phyloP scores from a whole-genome alignment of 768 basidiomycete species.

The Sistotremastrum niveocremeum region DNA sequence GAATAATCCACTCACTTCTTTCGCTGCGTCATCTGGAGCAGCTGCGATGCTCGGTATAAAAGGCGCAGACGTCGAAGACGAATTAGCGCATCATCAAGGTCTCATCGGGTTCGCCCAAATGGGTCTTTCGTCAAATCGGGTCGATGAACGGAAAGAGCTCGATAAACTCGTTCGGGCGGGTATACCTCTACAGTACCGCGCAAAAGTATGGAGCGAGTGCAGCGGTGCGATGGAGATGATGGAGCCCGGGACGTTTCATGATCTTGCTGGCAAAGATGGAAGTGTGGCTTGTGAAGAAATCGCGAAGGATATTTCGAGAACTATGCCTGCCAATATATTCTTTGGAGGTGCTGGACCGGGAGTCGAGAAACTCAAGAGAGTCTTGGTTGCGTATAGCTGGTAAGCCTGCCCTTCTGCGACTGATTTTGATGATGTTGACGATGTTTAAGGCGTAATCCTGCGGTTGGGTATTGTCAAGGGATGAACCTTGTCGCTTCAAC shows the following conservation, averaged over 20 bases:
- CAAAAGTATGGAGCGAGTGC: constrained; percentile 87
- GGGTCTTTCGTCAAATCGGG: constrained; percentile 48
- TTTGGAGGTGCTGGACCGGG: constrained; percentile 96
- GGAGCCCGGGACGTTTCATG: constrained; percentile 83
- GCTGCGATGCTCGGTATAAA: constrained; percentile 60
- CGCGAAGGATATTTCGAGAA: constrained; percentile 88
- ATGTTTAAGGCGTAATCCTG: constrained; percentile 62
- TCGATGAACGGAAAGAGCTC: constrained; percentile 66
- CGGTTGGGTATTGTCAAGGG: constrained; percentile 89
- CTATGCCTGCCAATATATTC: constrained; percentile 91
- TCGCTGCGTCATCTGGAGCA: constrained; percentile 23
- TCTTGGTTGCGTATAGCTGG: constrained; percentile 88
- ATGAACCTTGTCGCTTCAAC: constrained; percentile 97
- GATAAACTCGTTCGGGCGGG: constrained; percentile 70
- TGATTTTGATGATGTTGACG: not conserved
- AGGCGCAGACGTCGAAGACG: constrained; percentile 51
- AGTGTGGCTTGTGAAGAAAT: constrained; percentile 59
- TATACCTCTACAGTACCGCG: constrained; percentile 77
- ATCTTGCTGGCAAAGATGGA: constrained; percentile 49
- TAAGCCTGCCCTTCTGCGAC: constrained; percentile 21
- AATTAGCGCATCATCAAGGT: constrained; percentile 69
- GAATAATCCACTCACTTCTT: constrained; percentile 11
- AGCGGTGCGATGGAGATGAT: constrained; percentile 85
- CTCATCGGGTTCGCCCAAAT: constrained; percentile 87
- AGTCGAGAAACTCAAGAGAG: constrained; percentile 79